These are phyloP conservation scores for Candida orba DNA, from an alignment of 805 yeast species.

Conservation along the genomic window DNA sequence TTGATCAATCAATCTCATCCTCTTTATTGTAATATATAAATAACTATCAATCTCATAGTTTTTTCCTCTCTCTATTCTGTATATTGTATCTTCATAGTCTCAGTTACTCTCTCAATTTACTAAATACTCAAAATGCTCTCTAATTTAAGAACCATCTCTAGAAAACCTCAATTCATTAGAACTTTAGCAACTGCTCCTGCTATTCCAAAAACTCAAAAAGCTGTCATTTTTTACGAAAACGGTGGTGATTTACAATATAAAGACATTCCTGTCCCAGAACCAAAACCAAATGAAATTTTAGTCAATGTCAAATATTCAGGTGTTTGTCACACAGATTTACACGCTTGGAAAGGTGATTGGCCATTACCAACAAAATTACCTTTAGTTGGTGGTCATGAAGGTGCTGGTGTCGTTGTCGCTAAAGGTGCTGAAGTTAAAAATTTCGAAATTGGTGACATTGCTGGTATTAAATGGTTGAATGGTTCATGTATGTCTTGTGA, in stretches of 20 bases:
- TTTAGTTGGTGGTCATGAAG: constrained; percentile 62
- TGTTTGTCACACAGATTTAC: constrained; percentile 60
- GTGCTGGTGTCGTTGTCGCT: constrained; percentile 59
- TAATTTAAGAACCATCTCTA: not conserved
- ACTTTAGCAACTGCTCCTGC: constrained; percentile 2
- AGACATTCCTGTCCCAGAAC: constrained; percentile 50
- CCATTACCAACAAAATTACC: constrained; percentile 51
- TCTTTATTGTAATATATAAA: too few relatives aligned
- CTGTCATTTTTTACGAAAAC: constrained; percentile 42
- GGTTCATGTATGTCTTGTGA: constrained; percentile 58
- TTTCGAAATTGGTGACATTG: constrained; percentile 52
- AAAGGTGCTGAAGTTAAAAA: constrained; percentile 48
- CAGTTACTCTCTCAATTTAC: too few relatives aligned
- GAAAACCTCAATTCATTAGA: constrained; percentile 1
- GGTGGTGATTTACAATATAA: constrained; percentile 42
- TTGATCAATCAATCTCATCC: not conserved
- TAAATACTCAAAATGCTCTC: constrained; percentile 2
- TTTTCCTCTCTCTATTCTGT: too few relatives aligned
- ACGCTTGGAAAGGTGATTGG: constrained; percentile 68
- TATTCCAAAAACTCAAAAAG: constrained; percentile 46
- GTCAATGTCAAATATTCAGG: constrained; percentile 57
- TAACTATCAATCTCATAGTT: too few relatives aligned
- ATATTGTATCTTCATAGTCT: too few relatives aligned
- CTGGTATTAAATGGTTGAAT: constrained; percentile 61
- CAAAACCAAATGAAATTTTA: constrained; percentile 49